Evolutionary conservation across 2,329 filamentous ascomycete species (phyloP), one percentile per base, ranked within the genome.

Genomic region (Ophiostoma ulmi): DNA sequence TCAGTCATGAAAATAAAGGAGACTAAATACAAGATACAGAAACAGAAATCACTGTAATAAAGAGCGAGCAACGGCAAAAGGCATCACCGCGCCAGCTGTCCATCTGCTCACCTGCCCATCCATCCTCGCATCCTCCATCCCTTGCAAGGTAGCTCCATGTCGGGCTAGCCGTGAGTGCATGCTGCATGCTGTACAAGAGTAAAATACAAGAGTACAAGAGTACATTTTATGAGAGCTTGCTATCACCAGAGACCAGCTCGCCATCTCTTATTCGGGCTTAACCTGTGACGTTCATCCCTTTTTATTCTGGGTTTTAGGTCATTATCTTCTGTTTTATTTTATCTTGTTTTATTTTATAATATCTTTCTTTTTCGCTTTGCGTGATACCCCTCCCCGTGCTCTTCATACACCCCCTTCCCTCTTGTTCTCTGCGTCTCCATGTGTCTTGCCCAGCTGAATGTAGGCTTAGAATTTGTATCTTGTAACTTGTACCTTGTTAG

Each of bases 341-440:
- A 48, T 48, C 17, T 20, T 48, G 10, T 58, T 48, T 48, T 20
- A 48, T 48, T 48, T 6, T 48, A 4, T 48, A 48, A 26, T 26
- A 58, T 58, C 52, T 13, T 11, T 58, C 52, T 58, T 58, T 26
- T 26, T 11, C n/a, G 6, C 5, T 20, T 58, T 58, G 52, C 52
- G 52, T 58, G 52, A 58, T 58, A 58, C 52, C 52, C 52, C 52
- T 58, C 52, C 52, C n/a, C 52, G 52, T 58, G 52, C n/a, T 10
- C 52, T 55, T 6, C 10, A 26, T 26, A 58, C 22, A 58, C 52
- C 17, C 52, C 58, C 58, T 10, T 63, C 58, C 52, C n/a, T 58
- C 52, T 31, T 58, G n/a, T 66, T 63, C 69, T 66, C 63, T 39
- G 10, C 38, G n/a, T 58, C 52, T 58, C 55, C 44, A n/a, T 48